Percentiles rank a stretch among this genome's conserved stretches.
These are phyloP conservation scores for Ceratobasidium sp. DNA, from an alignment of 1,284 basidiomycete genomes.

Conservation along the genomic window DNA sequence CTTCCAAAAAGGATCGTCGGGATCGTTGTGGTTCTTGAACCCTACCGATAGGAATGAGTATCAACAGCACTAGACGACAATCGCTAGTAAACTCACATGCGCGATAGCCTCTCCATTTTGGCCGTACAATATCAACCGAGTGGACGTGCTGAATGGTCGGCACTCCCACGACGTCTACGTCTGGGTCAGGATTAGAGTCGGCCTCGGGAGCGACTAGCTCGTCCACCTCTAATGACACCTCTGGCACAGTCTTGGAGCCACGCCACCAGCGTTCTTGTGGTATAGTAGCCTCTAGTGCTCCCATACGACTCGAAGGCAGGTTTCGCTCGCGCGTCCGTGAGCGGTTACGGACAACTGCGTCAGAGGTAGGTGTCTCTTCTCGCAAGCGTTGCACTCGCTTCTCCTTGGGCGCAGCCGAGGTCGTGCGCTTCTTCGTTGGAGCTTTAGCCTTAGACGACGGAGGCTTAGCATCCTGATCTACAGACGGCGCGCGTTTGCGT, in stretches of 20 bases:
- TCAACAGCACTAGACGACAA: not conserved
- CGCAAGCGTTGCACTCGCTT: conserved; percentile 36
- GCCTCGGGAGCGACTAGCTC: not conserved
- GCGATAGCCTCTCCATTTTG: conserved; percentile 40
- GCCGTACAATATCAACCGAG: conserved; percentile 32
- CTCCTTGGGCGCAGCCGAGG: conserved; percentile 21
- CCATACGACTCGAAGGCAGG: conserved; percentile 30
- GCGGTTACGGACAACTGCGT: conserved; percentile 24
- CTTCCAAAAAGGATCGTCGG: conserved; percentile 46
- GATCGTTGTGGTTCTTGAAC: conserved; percentile 46
- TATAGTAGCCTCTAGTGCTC: conserved; percentile 33
- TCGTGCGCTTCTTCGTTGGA: conserved; percentile 18
- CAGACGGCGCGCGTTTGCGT: conserved; percentile 30
- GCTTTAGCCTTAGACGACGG: not conserved
- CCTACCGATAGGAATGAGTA: conserved; percentile 35
- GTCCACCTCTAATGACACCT: too few relatives aligned
- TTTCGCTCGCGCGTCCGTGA: conserved; percentile 38
- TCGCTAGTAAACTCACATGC: conserved; percentile 13
- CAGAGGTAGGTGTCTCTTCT: conserved; percentile 28
- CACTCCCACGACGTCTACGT: not conserved
- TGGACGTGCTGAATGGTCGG: conserved; percentile 14
- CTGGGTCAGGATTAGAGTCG: not conserved
- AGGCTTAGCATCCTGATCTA: not conserved
- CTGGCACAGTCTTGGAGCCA: not conserved
- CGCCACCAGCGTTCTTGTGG: conserved; percentile 37